A percentile compares a stretch with the other conserved stretches of the same genome.
Conservation (phyloP, 345 rosid genomes). For the Acer yangbiense region DNA sequence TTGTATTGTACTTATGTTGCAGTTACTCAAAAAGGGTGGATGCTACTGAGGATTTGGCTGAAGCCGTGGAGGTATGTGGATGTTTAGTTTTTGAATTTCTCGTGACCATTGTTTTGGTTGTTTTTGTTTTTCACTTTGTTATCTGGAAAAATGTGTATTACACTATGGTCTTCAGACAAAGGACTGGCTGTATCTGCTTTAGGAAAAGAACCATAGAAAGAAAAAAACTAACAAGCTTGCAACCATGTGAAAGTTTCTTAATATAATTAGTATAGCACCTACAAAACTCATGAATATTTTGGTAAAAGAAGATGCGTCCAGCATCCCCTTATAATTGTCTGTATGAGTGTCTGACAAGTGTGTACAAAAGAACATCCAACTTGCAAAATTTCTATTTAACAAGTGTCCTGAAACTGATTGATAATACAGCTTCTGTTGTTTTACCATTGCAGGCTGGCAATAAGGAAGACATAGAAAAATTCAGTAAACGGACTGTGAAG, state of each 20-base stretch:
- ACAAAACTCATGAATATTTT: not conserved
- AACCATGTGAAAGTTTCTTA: not conserved
- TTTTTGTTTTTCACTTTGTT: not conserved
- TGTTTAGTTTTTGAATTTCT: slow-evolving; percentile 9
- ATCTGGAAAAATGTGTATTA: not conserved
- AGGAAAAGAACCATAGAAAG: not conserved
- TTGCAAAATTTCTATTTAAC: not conserved
- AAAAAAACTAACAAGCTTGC: not conserved
- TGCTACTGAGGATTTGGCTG: slow-evolving; percentile 68
- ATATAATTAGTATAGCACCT: not conserved
- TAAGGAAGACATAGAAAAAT: slow-evolving; percentile 91
- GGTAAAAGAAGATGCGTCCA: not conserved
- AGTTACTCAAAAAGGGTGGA: slow-evolving; percentile 80
- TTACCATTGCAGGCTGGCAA: slow-evolving; percentile 56
- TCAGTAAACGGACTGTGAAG: slow-evolving; percentile 92
- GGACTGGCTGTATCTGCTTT: not conserved
- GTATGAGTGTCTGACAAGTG: not conserved
- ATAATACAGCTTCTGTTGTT: slow-evolving; percentile 1
- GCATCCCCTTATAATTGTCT: not conserved
- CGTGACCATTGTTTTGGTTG: not conserved
- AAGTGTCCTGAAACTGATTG: not conserved
- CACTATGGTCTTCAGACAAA: not conserved
- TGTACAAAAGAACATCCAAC: not conserved
- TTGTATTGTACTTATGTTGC: slow-evolving; percentile 24
- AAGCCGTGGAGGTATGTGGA: slow-evolving; percentile 64